Base-by-base conservation (phyloP, 2,329 filamentous ascomycete species). In the Epichloe festucae region DNA sequence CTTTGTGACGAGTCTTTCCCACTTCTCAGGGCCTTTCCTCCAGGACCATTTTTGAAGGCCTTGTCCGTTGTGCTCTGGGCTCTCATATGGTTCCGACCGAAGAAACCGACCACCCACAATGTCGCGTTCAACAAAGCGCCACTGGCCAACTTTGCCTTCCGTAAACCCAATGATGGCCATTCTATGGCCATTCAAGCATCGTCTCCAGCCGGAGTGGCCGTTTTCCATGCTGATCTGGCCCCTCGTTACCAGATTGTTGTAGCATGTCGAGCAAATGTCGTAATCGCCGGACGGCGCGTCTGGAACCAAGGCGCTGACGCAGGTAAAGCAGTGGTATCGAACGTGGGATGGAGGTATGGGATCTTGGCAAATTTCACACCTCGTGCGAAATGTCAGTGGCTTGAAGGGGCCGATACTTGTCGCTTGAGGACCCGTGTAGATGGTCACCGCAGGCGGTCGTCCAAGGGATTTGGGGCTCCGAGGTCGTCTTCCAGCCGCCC, bases 81-180 rank as follows among this genome's bases (percentile, higher is more conserved):
- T 62, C 19, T 67, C 63, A 41, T 73, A 70, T 4, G 76, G 67
- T 47, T 83, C 79, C 23, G 84, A 76, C 42, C 79, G 78, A 21
- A 95, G 69, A 21, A 81, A 77, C 51, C 77, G 74, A 0, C 91
- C 91, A 14, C 91, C 91, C 0, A 95, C 87, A 0, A 89, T 67
- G 46, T 91, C 87, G 34, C 78, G 73, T 6, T 86, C 73, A 1
- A 91, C 74, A 19, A 83, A 73, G 34, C 89, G 78, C 54, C 79
- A 75, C 59, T 85, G 82, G 0, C 85, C 85, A 23, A 79, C 78
- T 17, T 78, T 75, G 35, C 76, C 75, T 51, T 88, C 82, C 53
- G 84, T 76, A 61, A 91, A 95, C 0, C 81, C 84, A 11, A 94
- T 73, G 11, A 94, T 72, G 0, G 84, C 79, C 89, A 95, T 95